Base-by-base conservation (phyloP, 108 stramenopile species). In the Fragilariopsis cylindrus region DNA sequence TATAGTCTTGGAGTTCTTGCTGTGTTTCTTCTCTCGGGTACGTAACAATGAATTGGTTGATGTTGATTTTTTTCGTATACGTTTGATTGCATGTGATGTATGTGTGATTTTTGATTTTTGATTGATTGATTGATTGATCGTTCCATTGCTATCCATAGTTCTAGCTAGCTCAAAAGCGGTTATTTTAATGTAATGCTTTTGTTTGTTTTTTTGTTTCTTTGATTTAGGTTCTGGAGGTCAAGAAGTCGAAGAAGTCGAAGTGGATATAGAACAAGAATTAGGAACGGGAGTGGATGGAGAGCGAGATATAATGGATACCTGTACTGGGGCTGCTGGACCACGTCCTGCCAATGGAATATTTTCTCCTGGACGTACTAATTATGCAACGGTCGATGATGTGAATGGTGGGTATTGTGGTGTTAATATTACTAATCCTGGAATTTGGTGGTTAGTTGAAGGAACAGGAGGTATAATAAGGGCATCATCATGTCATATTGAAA, bases 361-460 rank as follows among this genome's bases (percentile, higher is more conserved):
- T 76, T 67, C 65, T 63, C 76, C 76, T 4, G 76, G 76, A 50
- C 69, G 54, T 5, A 76, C 76, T 3, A 52, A 30, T 16, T 62
- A 40, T 18, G 54, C 56, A 21, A 64, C 69, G 16, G 6, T 64
- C 4, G 76, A 70, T 18, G 69, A 70, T 42, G 65, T 67, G 16
- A 66, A 47, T 52, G 65, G 55, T 16, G 76, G 65, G 2, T 67
- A 50, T 46, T 76, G 76, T 45, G 76, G 76, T 7, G 76, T 76
- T 13, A 48, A 52, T 21, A 76, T 70, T 11, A 53, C 73, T 13
- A 62, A 47, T 42, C 78, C 72, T 40, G 78, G 78, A 58, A 57
- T 79, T 73, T 79, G 78, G 78, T 79, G 70, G 67, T 65, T 54
- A 49, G 56, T 58, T 69, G 12, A 52, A 44, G 80, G 80, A 9